Conservation (phyloP, 2,329 filamentous ascomycete species). For the Colletotrichum abscissum region DNA sequence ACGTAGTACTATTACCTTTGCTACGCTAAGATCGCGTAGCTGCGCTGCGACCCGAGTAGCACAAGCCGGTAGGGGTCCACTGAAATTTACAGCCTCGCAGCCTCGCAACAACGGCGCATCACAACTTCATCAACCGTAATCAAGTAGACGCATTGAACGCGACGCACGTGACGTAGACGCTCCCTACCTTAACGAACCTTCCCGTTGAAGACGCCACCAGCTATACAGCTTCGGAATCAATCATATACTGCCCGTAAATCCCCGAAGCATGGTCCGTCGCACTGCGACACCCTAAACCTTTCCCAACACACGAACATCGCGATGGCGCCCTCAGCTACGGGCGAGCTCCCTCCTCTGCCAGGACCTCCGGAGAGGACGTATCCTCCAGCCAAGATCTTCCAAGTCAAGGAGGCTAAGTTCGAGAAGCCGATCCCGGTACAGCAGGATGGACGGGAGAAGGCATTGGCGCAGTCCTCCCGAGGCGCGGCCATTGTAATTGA, state of each 20-base stretch:
- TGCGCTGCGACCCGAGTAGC: not conserved
- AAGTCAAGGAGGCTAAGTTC: slow-evolving; percentile 72
- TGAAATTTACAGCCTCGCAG: slow-evolving; percentile 43
- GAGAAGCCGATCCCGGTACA: slow-evolving; percentile 65
- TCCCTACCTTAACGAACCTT: not conserved
- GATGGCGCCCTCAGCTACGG: slow-evolving; percentile 67
- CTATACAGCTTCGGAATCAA: not conserved
- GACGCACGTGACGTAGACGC: slow-evolving; percentile 13
- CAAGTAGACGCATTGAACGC: slow-evolving; percentile 28
- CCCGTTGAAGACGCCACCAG: not conserved
- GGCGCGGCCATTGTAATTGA: slow-evolving; percentile 93
- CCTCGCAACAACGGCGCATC: slow-evolving; percentile 42
- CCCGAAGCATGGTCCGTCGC: slow-evolving; percentile 28
- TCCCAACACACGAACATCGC: slow-evolving; percentile 39
- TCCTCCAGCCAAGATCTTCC: slow-evolving; percentile 67
- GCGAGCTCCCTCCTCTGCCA: slow-evolving; percentile 51
- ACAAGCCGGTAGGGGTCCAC: slow-evolving; percentile 13
- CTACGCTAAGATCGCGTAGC: slow-evolving; percentile 1
- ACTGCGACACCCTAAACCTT: slow-evolving; percentile 32
- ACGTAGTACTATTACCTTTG: not conserved
- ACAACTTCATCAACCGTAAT: slow-evolving; percentile 17
- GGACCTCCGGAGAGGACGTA: slow-evolving; percentile 57
- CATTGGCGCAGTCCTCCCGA: slow-evolving; percentile 64
- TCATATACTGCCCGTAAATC: slow-evolving; percentile 2
- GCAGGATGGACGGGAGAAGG: slow-evolving; percentile 77